Base-by-base conservation (phyloP, 176 grass and related monocot species). In the Coix lacrymajobi region DNA sequence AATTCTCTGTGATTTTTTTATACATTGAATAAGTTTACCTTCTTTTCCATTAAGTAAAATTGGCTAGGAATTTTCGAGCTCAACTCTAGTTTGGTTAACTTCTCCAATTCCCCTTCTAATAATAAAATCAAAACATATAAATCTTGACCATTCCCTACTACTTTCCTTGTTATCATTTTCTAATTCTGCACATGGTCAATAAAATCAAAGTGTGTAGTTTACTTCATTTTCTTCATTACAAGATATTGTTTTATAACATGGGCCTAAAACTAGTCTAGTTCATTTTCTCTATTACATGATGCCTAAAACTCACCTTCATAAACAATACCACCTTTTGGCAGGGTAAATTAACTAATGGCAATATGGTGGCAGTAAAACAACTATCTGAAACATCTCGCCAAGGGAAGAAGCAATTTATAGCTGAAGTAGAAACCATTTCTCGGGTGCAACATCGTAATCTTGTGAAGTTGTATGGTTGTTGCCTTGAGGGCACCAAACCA, bases 341-440 rank as follows among this genome's bases (percentile, higher is more conserved):
- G 94, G 94, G 94, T 70, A 88, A 84, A 60, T 46, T 94, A 29
- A 76, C 0, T 40, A 83, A 97, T 94, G 89, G 89, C 69, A 83
- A 85, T 29, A 57, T 60, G 0, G 79, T 97, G 11, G 94, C 91
- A 66, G 84, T 94, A 17, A 97, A 97, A 80, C 87, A 88, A 83
- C 76, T 97, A 62, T 80, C 91, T 48, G 74, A 78, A 46, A 39
- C 89, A 48, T 97, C 94, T 48, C 76, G 66, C 40, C 94, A 97
- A 64, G 94, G 92, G 22, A 94, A 90, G 45, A 80, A 31, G 11
- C 54, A 94, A 91, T 97, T 97, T 29, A 54, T 85, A 34, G 76
- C 89, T 9, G 94, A 97, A 85, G 92, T 97, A 73, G 89, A 88
- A 78, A 94, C 83, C 19, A 92, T 94, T 84, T 97, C 92, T 39